Evolutionary conservation across 1,139 yeast genomes (phyloP).

Genomic region (Hansenula lynferdii): DNA sequence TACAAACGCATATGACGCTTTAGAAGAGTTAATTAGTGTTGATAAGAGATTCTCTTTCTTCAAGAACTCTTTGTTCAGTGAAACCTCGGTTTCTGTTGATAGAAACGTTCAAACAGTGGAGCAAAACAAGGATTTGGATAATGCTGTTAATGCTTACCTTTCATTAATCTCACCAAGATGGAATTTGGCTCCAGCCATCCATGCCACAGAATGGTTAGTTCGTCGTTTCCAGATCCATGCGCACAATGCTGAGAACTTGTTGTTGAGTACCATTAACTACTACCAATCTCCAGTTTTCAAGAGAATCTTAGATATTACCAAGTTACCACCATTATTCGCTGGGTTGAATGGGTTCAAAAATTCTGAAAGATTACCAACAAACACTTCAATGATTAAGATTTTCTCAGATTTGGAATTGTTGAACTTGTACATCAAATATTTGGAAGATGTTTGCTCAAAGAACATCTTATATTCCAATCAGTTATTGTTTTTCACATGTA

Average conservation of each 20-base stretch:
- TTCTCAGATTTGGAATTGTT: constrained; percentile 68
- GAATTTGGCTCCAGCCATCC: constrained; percentile 67
- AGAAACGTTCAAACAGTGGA: constrained; percentile 77
- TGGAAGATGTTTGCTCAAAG: constrained; percentile 50
- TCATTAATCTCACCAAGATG: constrained; percentile 62
- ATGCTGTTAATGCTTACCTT: constrained; percentile 70
- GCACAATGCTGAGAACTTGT: constrained; percentile 66
- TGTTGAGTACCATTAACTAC: constrained; percentile 74
- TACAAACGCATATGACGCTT: constrained; percentile 69
- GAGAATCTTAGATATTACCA: constrained; percentile 65
- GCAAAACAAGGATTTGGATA: constrained; percentile 66
- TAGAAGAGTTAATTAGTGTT: constrained; percentile 62
- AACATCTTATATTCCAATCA: constrained; percentile 62
- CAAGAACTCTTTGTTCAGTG: constrained; percentile 70
- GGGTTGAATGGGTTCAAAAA: constrained; percentile 72
- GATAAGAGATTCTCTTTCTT: constrained; percentile 76
- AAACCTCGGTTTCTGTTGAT: constrained; percentile 72
- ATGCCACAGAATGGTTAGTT: constrained; percentile 92
- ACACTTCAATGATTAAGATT: constrained; percentile 64
- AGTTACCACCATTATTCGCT: constrained; percentile 70
- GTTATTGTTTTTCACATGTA: constrained; percentile 72
- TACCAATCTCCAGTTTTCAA: constrained; percentile 69
- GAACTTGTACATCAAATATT: constrained; percentile 57
- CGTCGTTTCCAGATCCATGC: constrained; percentile 87
- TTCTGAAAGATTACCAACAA: constrained; percentile 58